Percentiles rank a stretch among this genome's conserved stretches.
These are phyloP conservation scores for Diaporthe sp. DNA, from an alignment of 2,329 filamentous ascomycete genomes.

Conservation along the genomic window DNA sequence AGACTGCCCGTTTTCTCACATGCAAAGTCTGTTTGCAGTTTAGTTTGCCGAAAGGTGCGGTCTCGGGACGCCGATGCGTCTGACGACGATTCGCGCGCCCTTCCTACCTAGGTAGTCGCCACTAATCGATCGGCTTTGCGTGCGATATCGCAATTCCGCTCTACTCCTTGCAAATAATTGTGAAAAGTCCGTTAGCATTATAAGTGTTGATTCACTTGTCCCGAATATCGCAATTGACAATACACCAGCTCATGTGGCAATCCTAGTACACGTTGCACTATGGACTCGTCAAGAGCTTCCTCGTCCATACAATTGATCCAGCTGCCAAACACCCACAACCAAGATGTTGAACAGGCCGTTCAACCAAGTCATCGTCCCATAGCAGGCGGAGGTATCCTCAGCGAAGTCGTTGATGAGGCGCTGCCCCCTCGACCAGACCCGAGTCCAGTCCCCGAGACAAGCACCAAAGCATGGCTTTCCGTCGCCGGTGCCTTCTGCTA, in stretches of 20 bases:
- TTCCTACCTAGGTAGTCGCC: background rate
- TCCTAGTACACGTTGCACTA: background rate
- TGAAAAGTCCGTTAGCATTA: background rate
- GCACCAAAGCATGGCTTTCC: conserved; percentile 36
- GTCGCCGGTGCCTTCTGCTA: conserved; percentile 38
- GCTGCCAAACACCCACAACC: background rate
- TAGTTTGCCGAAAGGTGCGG: conserved; percentile 17
- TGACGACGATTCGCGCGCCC: background rate
- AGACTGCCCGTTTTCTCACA: conserved; percentile 5
- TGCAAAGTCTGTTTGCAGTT: background rate
- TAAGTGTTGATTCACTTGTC: background rate
- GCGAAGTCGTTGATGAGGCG: background rate
- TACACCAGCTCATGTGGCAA: background rate
- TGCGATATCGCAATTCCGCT: conserved; percentile 29
- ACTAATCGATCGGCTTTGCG: conserved; percentile 5
- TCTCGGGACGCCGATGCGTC: conserved; percentile 6
- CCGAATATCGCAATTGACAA: background rate
- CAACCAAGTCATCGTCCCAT: background rate
- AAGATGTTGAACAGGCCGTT: background rate
- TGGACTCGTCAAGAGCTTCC: conserved; percentile 15
- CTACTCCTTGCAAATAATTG: background rate
- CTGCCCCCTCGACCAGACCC: background rate
- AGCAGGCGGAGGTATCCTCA: background rate
- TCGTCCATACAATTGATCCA: conserved; percentile 16
- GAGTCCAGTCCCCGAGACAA: background rate